Evolutionary conservation across 805 yeast species (phyloP), one percentile per base, ranked within the genome.

Genomic region (Millerago galiae): DNA sequence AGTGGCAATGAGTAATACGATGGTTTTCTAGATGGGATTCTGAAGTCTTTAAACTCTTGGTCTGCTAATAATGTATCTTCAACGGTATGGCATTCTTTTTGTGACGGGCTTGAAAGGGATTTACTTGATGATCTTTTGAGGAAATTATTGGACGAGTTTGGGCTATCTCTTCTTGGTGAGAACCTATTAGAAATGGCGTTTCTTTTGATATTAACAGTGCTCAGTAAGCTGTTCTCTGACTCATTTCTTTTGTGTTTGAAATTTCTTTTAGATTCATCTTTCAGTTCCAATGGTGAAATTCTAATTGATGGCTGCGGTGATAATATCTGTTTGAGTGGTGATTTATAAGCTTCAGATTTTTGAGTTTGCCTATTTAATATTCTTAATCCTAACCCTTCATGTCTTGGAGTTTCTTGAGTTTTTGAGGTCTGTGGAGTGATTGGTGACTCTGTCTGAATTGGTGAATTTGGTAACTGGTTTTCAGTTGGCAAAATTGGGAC

Each of bases 41-140:
- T 27, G 28, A 37, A 54, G 28, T 54, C 58, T 9, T 47, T 37
- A 31, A 55, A 51, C 26, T 53, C 54, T 30, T 40, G 39, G 33
- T 55, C 60, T 2, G 58, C 58, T 3, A 43, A 18, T 3, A 55
- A 35, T 10, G 60, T 55, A 13, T 55, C 60, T 31, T 55, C 58
- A 1, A 55, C 51, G 3, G 44, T 36, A 37, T 51, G 56, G 27
- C 57, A 54, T 32, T 41, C 46, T 32, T 25, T 52, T 15, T 38
- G 51, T 3, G 42, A 18, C 5, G 58, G 52, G 7, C 16, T 18
- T 9, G 36, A 34, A 8, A 10, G 8, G 4, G 13, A 11, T 3
- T n/a, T 21, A n/a, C 4, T 10, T 5, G 21, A 11, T 16, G 8
- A 15, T 12, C 7, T 5, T 28, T 29, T 29, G 46, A 31, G n/a